phyloP scores from a whole-genome alignment of 176 grass and related monocot species.

The Phoenix roebelenii region DNA sequence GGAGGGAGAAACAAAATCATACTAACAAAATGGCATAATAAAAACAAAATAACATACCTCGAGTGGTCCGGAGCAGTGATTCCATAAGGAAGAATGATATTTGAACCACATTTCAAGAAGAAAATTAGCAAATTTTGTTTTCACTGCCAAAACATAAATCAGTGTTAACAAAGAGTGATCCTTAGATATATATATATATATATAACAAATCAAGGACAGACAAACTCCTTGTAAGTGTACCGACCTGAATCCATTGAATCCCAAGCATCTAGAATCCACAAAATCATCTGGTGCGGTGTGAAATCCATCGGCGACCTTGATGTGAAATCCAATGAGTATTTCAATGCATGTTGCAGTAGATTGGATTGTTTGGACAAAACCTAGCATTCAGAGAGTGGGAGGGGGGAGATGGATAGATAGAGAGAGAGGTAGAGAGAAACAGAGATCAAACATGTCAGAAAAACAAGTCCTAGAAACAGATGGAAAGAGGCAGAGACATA shows the following conservation, averaged over 20 bases:
- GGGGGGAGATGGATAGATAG: too few relatives aligned
- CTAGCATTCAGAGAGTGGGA: constrained; percentile 8
- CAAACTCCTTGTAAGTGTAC: not conserved
- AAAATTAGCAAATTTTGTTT: constrained; percentile 40
- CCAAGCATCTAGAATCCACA: constrained; percentile 61
- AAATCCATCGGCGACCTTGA: constrained; percentile 77
- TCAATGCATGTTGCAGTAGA: constrained; percentile 48
- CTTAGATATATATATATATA: too few relatives aligned
- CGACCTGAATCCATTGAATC: constrained; percentile 63
- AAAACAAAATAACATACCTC: constrained; percentile 39
- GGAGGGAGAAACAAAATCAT: not conserved
- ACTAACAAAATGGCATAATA: too few relatives aligned
- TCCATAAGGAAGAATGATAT: constrained; percentile 75
- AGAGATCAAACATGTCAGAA: too few relatives aligned
- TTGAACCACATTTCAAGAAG: constrained; percentile 90
- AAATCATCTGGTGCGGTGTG: constrained; percentile 58
- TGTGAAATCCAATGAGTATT: constrained; percentile 60
- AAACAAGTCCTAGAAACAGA: too few relatives aligned
- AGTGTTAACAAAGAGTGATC: not conserved
- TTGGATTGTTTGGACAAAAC: constrained; percentile 28
- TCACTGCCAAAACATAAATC: constrained; percentile 28
- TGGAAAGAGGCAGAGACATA: too few relatives aligned
- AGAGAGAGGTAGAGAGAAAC: too few relatives aligned
- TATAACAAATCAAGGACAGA: not conserved
- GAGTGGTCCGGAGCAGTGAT: constrained; percentile 43